Percentiles rank a stretch among this genome's conserved stretches.
phyloP scores from a whole-genome alignment of 176 grass and related monocot species.

The Poa annua region DNA sequence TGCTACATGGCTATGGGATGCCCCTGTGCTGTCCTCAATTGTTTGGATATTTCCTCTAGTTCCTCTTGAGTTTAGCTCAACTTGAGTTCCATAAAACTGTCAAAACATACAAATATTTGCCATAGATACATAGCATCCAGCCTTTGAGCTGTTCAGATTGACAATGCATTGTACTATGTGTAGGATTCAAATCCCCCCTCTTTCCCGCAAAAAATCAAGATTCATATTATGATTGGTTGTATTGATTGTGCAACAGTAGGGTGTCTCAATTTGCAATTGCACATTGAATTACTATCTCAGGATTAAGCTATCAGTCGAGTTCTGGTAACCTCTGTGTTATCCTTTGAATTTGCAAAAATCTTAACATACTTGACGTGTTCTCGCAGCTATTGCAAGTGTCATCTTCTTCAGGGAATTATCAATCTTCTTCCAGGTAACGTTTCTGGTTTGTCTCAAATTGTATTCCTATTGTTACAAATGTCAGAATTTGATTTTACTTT shows the following conservation, averaged over 20 bases:
- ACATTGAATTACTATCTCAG: not conserved
- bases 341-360: not conserved
- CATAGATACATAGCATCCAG: not conserved
- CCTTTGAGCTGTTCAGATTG: not conserved
- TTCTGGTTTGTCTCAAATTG: not conserved
- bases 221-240: slow-evolving; percentile 1
- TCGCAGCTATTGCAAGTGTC: slow-evolving; percentile 64
- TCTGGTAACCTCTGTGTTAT: slow-evolving; percentile 29
- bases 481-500: slow-evolving; percentile 17
- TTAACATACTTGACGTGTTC: slow-evolving; percentile 31
- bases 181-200: not conserved
- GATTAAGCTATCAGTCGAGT: not conserved
- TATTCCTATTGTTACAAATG: slow-evolving; percentile 1
- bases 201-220: too few relatives aligned
- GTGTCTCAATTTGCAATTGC: not conserved
- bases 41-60: not conserved
- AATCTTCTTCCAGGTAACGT: slow-evolving; percentile 50
- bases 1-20: not conserved
- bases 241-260: not conserved
- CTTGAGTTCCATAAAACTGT: not conserved
- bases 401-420: slow-evolving; percentile 59
- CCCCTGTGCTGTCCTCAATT: not conserved
- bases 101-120: not conserved
- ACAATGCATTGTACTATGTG: not conserved
- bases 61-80: not conserved